phyloP scores from a whole-genome alignment of 768 basidiomycete genomes.

The Phaeotremella skinneri region DNA sequence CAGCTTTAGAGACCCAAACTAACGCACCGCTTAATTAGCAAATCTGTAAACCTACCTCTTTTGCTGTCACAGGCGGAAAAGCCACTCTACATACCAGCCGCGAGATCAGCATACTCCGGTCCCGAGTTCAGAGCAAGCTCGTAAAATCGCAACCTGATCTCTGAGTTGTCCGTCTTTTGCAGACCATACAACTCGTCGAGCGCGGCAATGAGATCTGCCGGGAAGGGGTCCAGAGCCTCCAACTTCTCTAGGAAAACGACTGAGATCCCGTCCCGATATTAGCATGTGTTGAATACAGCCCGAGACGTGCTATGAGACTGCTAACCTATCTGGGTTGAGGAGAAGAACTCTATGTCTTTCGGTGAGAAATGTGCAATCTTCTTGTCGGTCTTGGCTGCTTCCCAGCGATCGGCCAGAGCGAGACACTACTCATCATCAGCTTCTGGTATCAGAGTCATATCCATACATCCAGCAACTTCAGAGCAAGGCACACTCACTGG shows the following conservation, averaged over 20 bases:
- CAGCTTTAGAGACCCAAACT: constrained; percentile 50
- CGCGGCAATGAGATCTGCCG: constrained; percentile 60
- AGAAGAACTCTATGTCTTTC: constrained; percentile 64
- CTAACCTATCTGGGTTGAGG: constrained; percentile 73
- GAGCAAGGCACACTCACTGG: constrained; percentile 54
- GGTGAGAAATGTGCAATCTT: constrained; percentile 60
- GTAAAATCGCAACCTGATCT: constrained; percentile 77
- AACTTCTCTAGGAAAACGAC: constrained; percentile 83
- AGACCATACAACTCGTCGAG: constrained; percentile 61
- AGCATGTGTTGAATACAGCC: too few relatives aligned
- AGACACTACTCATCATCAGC: constrained; percentile 53
- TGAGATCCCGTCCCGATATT: too few relatives aligned
- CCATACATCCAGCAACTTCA: background rate
- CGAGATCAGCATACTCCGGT: constrained; percentile 46
- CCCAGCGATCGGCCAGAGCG: constrained; percentile 71
- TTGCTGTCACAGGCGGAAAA: background rate
- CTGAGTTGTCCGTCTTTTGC: constrained; percentile 66
- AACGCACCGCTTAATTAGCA: constrained; percentile 2
- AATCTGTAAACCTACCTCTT: background rate
- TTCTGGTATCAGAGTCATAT: background rate
- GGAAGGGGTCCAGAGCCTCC: constrained; percentile 63
- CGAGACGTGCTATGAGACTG: too few relatives aligned
- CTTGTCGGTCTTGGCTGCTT: constrained; percentile 58
- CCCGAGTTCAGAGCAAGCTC: constrained; percentile 60
- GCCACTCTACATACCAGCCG: constrained; percentile 41